These are phyloP conservation scores for Coffea canephora DNA, from an alignment of 257 asterid genomes.

Conservation along the genomic window DNA sequence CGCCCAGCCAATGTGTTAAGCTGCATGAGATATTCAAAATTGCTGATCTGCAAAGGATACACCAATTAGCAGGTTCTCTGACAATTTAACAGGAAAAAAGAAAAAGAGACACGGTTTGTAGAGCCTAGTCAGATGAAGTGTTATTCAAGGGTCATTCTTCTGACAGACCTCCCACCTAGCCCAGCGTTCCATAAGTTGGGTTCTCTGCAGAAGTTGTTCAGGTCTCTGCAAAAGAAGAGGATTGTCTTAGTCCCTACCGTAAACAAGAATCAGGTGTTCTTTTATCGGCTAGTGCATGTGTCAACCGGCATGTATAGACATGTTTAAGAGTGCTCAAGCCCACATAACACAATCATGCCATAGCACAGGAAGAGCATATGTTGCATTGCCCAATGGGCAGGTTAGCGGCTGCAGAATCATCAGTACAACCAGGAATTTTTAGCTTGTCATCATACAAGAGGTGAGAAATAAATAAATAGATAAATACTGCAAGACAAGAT, in stretches of 20 bases:
- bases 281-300: background rate
- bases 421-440: background rate
- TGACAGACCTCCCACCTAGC: slow-evolving; percentile 95
- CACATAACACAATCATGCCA: slow-evolving; percentile 5
- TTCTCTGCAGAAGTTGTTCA: slow-evolving; percentile 86
- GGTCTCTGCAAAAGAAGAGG: slow-evolving; percentile 69
- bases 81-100: slow-evolving; percentile 9
- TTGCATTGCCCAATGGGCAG: slow-evolving; percentile 30
- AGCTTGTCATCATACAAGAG: background rate
- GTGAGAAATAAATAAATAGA: background rate
- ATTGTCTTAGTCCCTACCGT: background rate
- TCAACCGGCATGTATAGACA: background rate
- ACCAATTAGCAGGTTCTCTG: slow-evolving; percentile 20
- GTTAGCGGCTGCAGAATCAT: background rate
- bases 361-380: slow-evolving; percentile 44
- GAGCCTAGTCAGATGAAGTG: slow-evolving; percentile 16
- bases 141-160: slow-evolving; percentile 20
- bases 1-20: slow-evolving; percentile 98
- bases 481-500: background rate
- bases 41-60: slow-evolving; percentile 79
- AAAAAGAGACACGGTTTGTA: slow-evolving; percentile 20
- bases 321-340: background rate
- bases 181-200: slow-evolving; percentile 99
- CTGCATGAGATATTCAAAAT: slow-evolving; percentile 96
- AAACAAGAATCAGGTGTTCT: background rate